Evolutionary conservation across 2,329 filamentous ascomycete species (phyloP).

Genomic region (Beauveria brongniartii): DNA sequence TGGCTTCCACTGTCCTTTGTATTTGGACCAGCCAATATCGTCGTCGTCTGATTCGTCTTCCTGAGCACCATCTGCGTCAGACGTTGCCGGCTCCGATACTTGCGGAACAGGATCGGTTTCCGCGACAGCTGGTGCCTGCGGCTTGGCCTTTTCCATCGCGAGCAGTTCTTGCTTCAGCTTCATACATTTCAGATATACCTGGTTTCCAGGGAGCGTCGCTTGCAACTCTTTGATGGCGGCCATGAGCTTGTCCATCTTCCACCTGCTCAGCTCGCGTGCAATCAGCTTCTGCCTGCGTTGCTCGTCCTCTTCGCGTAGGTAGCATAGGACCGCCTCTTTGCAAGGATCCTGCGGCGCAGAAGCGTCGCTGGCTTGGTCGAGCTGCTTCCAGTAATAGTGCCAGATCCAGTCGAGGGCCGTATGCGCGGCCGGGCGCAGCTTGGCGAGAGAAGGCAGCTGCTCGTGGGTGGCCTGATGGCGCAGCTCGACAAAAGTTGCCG

Average conservation of each 20-base stretch:
- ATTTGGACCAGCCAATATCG: slow-evolving; percentile 38
- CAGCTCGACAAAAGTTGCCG: slow-evolving; percentile 77
- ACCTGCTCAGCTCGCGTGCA: slow-evolving; percentile 25
- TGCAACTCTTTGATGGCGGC: slow-evolving; percentile 31
- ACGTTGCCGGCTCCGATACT: not conserved
- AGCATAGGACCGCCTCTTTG: slow-evolving; percentile 29
- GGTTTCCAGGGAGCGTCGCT: slow-evolving; percentile 32
- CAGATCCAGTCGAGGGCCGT: slow-evolving; percentile 79
- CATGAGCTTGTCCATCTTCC: slow-evolving; percentile 30
- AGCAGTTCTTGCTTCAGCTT: slow-evolving; percentile 36
- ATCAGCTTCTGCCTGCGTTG: slow-evolving; percentile 18
- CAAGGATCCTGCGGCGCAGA: slow-evolving; percentile 19
- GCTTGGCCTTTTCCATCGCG: slow-evolving; percentile 16
- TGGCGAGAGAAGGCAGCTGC: slow-evolving; percentile 67
- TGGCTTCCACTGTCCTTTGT: slow-evolving; percentile 45
- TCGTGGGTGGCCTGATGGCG: slow-evolving; percentile 88
- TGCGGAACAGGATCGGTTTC: slow-evolving; percentile 8
- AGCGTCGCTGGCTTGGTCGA: slow-evolving; percentile 22
- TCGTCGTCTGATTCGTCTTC: slow-evolving; percentile 11
- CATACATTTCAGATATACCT: slow-evolving; percentile 35
- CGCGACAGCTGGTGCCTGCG: slow-evolving; percentile 7
- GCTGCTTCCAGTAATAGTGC: slow-evolving; percentile 72
- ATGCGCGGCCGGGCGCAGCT: slow-evolving; percentile 60
- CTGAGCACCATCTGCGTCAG: slow-evolving; percentile 14
- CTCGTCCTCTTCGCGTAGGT: slow-evolving; percentile 29